A percentile compares a stretch with the other conserved stretches of the same genome.
phyloP scores from a whole-genome alignment of 129 eudicot species.

The Flaveria sonorensis region DNA sequence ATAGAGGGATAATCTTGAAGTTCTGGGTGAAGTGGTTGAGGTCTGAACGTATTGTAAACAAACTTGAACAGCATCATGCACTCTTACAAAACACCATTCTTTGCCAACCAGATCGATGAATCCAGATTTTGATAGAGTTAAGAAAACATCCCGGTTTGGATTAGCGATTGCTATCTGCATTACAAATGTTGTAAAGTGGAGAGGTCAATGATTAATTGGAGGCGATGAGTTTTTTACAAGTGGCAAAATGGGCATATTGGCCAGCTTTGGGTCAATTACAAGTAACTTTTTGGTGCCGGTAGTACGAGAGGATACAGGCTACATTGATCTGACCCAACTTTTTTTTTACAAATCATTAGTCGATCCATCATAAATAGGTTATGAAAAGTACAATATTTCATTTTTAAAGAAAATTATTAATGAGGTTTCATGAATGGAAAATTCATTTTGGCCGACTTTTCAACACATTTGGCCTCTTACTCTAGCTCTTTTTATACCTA shows the following conservation, averaged over 20 bases:
- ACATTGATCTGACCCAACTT: too few relatives aligned
- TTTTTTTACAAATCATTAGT: too few relatives aligned
- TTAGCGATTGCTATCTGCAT: conserved; percentile 84
- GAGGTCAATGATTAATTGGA: not conserved
- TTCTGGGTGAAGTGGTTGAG: conserved; percentile 40
- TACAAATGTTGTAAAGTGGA: conserved; percentile 14
- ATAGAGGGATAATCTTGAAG: conserved; percentile 38
- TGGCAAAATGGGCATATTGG: too few relatives aligned
- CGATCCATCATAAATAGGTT: too few relatives aligned
- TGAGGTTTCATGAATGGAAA: too few relatives aligned
- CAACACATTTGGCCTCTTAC: too few relatives aligned
- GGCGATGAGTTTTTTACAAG: not conserved
- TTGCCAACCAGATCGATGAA: conserved; percentile 81
- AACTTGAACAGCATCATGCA: conserved; percentile 97
- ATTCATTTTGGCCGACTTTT: too few relatives aligned
- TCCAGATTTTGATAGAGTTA: conserved; percentile 73
- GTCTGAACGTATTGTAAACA: conserved; percentile 78
- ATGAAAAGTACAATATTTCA: too few relatives aligned
- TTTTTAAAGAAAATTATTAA: not conserved
- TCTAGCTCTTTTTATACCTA: too few relatives aligned
- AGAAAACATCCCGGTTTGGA: conserved; percentile 80
- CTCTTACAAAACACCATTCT: conserved; percentile 96
- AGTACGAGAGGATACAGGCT: too few relatives aligned
- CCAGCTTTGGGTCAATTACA: too few relatives aligned
- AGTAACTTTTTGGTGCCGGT: too few relatives aligned